Conservation (phyloP, 2,329 filamentous ascomycete species). For the Dactylonectria estremocensis region DNA sequence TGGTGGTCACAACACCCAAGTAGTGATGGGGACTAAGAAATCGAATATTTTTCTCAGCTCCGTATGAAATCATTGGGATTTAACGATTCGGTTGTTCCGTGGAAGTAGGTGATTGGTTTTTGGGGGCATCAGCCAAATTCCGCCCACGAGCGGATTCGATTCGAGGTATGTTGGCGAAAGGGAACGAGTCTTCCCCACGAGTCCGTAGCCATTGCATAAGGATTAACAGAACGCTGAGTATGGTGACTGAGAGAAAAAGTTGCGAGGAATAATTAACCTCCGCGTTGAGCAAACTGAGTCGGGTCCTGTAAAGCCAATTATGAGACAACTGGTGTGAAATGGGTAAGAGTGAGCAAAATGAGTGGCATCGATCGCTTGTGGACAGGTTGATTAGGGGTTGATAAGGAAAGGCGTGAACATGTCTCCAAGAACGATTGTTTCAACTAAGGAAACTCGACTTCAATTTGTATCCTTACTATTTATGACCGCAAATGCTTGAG, state of each 20-base stretch:
- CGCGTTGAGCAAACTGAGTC: not conserved
- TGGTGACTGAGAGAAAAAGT: not conserved
- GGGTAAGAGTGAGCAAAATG: too few relatives aligned
- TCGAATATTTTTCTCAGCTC: not conserved
- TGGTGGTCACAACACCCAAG: too few relatives aligned
- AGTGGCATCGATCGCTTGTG: not conserved
- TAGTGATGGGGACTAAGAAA: not conserved
- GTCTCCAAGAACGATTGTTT: not conserved
- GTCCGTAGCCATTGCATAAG: constrained; percentile 13
- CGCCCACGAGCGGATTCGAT: constrained; percentile 33
- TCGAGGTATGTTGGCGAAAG: constrained; percentile 27
- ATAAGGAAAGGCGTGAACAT: not conserved
- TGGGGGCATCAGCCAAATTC: constrained; percentile 22
- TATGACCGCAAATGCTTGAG: not conserved
- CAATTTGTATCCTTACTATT: not conserved
- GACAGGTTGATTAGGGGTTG: too few relatives aligned
- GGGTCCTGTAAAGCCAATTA: not conserved
- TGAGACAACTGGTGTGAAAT: not conserved
- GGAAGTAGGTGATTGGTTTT: constrained; percentile 27
- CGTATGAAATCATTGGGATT: constrained; percentile 26
- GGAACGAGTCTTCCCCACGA: not conserved
- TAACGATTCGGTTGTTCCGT: constrained; percentile 27
- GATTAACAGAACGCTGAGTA: constrained; percentile 2
- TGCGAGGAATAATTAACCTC: not conserved
- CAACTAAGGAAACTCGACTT: not conserved